Percentiles rank a stretch among this genome's conserved stretches.
Conservation (phyloP, 2,329 filamentous ascomycete genomes). For the Alternaria solani region DNA sequence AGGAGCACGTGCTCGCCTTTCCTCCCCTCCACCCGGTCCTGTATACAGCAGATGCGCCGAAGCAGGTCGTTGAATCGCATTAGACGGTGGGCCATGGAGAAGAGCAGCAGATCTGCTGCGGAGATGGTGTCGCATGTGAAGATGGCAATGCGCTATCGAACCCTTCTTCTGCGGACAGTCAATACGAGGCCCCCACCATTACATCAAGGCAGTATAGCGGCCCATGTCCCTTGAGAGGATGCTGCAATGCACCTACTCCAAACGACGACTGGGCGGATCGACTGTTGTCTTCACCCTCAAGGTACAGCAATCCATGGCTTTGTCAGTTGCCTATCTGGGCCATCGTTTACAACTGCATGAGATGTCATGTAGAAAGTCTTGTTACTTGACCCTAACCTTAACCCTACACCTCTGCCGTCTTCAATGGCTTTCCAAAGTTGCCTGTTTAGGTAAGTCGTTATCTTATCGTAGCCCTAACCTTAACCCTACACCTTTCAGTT, state of each 20-base stretch:
- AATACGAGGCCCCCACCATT: neutral
- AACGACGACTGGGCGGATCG: neutral
- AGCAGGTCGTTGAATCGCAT: neutral
- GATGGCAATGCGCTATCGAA: conserved; percentile 2
- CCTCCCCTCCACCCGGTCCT: conserved; percentile 1
- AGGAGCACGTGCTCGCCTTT: conserved; percentile 25
- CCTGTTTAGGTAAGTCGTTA: neutral
- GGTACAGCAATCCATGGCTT: neutral
- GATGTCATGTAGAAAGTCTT: neutral
- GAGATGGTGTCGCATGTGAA: conserved; percentile 9
- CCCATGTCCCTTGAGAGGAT: neutral
- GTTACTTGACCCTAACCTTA: neutral
- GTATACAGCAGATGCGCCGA: neutral
- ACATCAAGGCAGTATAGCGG: neutral
- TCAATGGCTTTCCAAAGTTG: neutral
- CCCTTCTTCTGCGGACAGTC: neutral
- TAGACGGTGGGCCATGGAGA: neutral
- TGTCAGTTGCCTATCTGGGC: neutral
- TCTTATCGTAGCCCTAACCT: no score
- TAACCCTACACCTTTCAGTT: no score
- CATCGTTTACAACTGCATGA: neutral
- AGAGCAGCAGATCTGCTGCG: neutral
- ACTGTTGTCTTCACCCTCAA: neutral
- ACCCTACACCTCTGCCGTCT: neutral
- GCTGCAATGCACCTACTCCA: neutral